A percentile compares a stretch with the other conserved stretches of the same genome.
phyloP scores from a whole-genome alignment of 1,139 yeast genomes.

The Pneumocystis jirovecii region DNA sequence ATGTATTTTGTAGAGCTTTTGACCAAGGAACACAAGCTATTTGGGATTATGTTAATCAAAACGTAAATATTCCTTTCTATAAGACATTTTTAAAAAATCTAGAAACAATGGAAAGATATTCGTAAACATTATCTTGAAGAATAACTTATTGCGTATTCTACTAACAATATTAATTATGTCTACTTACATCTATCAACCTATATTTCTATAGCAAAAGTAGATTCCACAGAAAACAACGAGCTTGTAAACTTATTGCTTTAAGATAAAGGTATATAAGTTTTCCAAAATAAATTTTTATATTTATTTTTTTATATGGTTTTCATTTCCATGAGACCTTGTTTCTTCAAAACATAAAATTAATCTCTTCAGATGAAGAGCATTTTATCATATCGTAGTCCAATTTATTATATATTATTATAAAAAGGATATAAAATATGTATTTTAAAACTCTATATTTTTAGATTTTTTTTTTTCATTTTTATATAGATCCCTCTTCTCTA shows the following conservation, averaged over 20 bases:
- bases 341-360: background rate
- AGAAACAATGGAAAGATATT: slow-evolving; percentile 90
- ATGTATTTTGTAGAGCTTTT: slow-evolving; percentile 33
- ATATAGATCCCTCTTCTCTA: background rate
- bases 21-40: slow-evolving; percentile 63
- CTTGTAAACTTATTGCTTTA: background rate
- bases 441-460: background rate
- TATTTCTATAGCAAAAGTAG: background rate
- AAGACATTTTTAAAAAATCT: background rate
- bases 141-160: background rate
- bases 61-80: slow-evolving; percentile 22
- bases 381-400: background rate
- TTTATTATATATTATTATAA: background rate
- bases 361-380: background rate
- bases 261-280: background rate
- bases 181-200: background rate
- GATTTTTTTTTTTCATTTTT: background rate
- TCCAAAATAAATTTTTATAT: background rate
- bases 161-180: background rate
- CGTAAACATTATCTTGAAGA: slow-evolving; percentile 37
- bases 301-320: background rate
- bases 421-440: background rate
- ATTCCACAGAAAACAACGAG: background rate
- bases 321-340: background rate
- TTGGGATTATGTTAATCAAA: slow-evolving; percentile 82